phyloP scores from a whole-genome alignment of 2,329 filamentous ascomycete genomes.

The Fusarium metavorans region DNA sequence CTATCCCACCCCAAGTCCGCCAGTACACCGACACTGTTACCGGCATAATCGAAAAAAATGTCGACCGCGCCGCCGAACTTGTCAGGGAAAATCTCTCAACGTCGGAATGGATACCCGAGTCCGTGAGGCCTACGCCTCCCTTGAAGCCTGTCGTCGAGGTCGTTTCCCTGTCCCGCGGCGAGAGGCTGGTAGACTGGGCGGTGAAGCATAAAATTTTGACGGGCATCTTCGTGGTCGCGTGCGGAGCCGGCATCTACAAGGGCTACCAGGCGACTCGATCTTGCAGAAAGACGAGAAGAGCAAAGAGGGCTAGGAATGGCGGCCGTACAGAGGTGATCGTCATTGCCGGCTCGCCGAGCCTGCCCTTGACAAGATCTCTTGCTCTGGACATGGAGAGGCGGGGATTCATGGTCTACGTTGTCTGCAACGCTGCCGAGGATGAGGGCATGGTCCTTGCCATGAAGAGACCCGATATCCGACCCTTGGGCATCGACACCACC shows the following conservation, averaged over 20 bases:
- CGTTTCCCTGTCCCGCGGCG: constrained; percentile 53
- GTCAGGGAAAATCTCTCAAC: constrained; percentile 77
- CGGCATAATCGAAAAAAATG: constrained; percentile 82
- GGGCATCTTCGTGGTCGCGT: constrained; percentile 76
- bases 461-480: constrained; percentile 83
- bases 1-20: constrained; percentile 71
- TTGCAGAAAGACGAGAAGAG: constrained; percentile 77
- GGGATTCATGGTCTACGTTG: constrained; percentile 93
- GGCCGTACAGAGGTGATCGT: constrained; percentile 89
- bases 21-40: constrained; percentile 79
- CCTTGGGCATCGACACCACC: constrained; percentile 84
- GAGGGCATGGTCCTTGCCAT: constrained; percentile 82
- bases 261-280: constrained; percentile 65
- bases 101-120: constrained; percentile 79
- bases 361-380: constrained; percentile 86
- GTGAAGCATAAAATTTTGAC: constrained; percentile 78
- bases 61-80: constrained; percentile 79
- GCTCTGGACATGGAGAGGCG: constrained; percentile 88
- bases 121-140: constrained; percentile 70
- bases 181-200: constrained; percentile 78
- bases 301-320: constrained; percentile 83
- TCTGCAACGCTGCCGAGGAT: constrained; percentile 87
- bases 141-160: constrained; percentile 49
- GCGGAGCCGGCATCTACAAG: constrained; percentile 73
- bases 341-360: constrained; percentile 86